Conservation (phyloP, 805 yeast genomes). For the Saccharomycopsis javanensis region DNA sequence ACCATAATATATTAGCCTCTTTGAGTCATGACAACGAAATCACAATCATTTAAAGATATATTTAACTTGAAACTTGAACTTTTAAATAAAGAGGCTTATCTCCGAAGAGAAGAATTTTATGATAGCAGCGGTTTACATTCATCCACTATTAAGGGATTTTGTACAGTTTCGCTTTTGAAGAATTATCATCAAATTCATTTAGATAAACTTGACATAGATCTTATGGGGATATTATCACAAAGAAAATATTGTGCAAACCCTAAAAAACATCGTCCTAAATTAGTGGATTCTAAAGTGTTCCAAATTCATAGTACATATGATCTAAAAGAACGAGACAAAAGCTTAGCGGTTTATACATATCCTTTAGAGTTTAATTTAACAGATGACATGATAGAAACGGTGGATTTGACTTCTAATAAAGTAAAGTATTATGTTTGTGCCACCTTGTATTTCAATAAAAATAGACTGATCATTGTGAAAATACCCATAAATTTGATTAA, state of each 20-base stretch:
- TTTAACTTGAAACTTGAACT: not conserved
- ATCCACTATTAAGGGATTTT: not conserved
- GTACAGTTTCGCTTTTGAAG: not conserved
- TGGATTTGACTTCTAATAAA: not conserved
- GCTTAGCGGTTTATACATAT: not conserved
- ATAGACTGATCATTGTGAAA: not conserved
- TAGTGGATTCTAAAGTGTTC: not conserved
- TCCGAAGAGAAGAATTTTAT: not conserved
- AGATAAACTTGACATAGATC: not conserved
- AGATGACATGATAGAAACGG: not conserved
- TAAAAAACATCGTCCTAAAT: not conserved
- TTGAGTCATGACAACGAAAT: not conserved
- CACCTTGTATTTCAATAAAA: not conserved
- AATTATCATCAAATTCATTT: not conserved
- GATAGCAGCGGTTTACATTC: conserved; percentile 1
- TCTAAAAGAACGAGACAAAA: not conserved
- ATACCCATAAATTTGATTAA: not conserved
- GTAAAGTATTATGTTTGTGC: not conserved
- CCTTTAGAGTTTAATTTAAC: not conserved
- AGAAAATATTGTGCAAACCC: not conserved
- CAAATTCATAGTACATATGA: not conserved
- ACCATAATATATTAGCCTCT: no score
- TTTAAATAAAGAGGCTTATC: not conserved
- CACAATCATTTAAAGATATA: not conserved
- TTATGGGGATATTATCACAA: not conserved